Conservation (phyloP, 176 grass and related monocot species). For the Rhynchospora breviuscula region DNA sequence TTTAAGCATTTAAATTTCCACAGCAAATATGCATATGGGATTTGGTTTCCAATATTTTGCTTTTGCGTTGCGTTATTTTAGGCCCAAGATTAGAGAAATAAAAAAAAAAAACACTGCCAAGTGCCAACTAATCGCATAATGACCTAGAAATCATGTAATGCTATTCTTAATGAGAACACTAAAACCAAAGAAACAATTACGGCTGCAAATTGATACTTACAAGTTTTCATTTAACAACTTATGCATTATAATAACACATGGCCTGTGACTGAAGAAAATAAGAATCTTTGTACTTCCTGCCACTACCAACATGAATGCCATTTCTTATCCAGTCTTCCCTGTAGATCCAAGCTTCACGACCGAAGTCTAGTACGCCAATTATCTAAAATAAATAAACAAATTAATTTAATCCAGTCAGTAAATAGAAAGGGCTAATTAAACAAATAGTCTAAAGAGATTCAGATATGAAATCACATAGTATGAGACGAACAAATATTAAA, state of each 20-base stretch:
- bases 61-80: no score
- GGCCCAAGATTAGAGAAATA: not conserved
- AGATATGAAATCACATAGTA: not conserved
- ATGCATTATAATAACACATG: constrained; percentile 89
- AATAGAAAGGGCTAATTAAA: not conserved
- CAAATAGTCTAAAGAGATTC: not conserved
- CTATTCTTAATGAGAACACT: not conserved
- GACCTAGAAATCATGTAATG: not conserved
- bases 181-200: not conserved
- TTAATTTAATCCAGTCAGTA: not conserved
- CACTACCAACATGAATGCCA: constrained; percentile 71
- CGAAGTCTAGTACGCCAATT: constrained; percentile 78
- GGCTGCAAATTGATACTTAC: no score
- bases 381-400: constrained; percentile 37
- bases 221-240: not conserved
- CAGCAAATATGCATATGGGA: no score
- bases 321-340: constrained; percentile 95
- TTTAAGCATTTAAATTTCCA: no score
- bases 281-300: constrained; percentile 93
- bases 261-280: constrained; percentile 88
- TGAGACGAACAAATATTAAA: not conserved
- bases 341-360: constrained; percentile 89
- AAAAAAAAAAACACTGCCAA: no score
- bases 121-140: not conserved
- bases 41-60: no score